phyloP scores from a whole-genome alignment of 345 rosid genomes.

The Odontarrhena argentea region DNA sequence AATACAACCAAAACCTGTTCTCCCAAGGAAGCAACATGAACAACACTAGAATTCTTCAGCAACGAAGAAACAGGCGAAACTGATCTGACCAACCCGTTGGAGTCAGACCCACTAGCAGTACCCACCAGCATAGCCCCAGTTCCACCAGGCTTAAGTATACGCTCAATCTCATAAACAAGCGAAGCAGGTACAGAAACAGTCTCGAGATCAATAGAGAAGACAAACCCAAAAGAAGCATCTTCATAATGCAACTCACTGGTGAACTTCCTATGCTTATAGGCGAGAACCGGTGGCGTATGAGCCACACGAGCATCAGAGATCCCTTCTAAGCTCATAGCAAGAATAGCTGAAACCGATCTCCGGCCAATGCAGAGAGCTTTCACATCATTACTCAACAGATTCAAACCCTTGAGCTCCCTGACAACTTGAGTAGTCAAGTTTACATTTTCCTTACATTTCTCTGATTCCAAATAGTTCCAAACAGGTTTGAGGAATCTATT shows the following conservation, averaged over 20 bases:
- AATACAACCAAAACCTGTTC: conserved; percentile 70
- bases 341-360: conserved; percentile 58
- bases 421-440: conserved; percentile 54
- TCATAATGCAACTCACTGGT: conserved; percentile 58
- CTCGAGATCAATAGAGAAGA: conserved; percentile 64
- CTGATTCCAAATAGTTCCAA: conserved; percentile 48
- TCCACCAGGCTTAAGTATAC: conserved; percentile 78
- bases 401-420: conserved; percentile 55
- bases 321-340: conserved; percentile 61
- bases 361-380: conserved; percentile 80
- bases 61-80: conserved; percentile 74
- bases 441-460: conserved; percentile 51
- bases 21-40: conserved; percentile 62
- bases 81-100: conserved; percentile 64
- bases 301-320: conserved; percentile 54
- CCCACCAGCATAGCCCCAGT: conserved; percentile 76
- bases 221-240: conserved; percentile 69
- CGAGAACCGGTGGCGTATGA: conserved; percentile 58
- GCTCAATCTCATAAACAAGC: conserved; percentile 85
- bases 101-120: conserved; percentile 44
- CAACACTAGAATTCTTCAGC: conserved; percentile 65
- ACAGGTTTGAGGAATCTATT: conserved; percentile 50
- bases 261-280: conserved; percentile 58
- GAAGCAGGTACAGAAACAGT: conserved; percentile 68
- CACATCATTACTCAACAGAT: conserved; percentile 49